Base-by-base conservation (phyloP, 2,329 filamentous ascomycete genomes). In the Raffaelea deltoideospora region DNA sequence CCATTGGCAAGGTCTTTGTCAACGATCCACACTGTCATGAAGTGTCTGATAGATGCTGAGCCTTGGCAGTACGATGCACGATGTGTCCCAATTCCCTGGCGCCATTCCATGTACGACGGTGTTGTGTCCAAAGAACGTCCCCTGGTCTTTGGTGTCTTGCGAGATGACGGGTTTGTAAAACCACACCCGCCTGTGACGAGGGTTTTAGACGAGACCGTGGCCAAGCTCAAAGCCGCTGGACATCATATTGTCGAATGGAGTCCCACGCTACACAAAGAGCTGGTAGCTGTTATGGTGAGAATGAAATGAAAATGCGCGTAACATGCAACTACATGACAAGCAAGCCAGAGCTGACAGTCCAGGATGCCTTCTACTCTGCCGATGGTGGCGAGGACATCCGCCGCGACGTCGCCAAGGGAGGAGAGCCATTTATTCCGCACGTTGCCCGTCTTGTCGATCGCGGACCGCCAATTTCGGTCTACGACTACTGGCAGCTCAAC, bases 401-500 rank as follows among this genome's bases (percentile, higher is more conserved):
- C 5, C 57, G 58, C 3, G 71, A 71, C 22, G 53, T 79, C 0
- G 47, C 51, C 5, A 59, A 53, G 2, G 70, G 63, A 1, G 72
- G 74, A 2, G 75, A 79, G 38, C 73, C 74, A 0, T 65, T 63
- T 29, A 63, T 77, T 4, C 65, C 68, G 0, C 68, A 74, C 37
- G 72, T 79, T 0, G 59, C 76, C 46, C 60, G 55, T 0, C 57
- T 79, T 6, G 51, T 78, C 13, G 67, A 69, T 35, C 57, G 60
- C 0, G 67, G 60, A 2, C 44, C 60, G 10, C 49, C 70, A 1
- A 69, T 78, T 13, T 74, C 69, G 0, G 71, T 78, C 0, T 77
- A 71, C 39, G 60, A 74, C 5, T 80, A 79, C 52, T 80, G 74
- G 76, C 72, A 78, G 45, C 58, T 80, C 7, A 79, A 78, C 52